These are phyloP conservation scores for Ophiocordyceps robertsii DNA, from an alignment of 2,329 filamentous ascomycete species.

Conservation along the genomic window DNA sequence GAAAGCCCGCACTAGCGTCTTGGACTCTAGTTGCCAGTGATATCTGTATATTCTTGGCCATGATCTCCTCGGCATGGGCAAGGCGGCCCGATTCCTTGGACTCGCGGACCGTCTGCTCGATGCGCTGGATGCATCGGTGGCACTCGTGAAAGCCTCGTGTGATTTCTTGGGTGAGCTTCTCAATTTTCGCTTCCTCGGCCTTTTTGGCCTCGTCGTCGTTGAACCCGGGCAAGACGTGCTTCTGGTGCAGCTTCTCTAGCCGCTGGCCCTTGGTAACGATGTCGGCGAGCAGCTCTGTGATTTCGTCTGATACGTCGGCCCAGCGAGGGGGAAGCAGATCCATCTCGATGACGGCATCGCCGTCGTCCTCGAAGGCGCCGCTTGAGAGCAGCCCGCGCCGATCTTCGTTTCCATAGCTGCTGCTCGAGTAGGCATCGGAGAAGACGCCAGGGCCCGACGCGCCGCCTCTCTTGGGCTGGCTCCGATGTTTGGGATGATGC, in stretches of 20 bases:
- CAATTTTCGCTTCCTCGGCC: constrained; percentile 80
- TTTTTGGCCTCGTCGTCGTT: constrained; percentile 86
- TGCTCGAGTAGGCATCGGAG: constrained; percentile 42
- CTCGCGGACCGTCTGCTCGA: constrained; percentile 79
- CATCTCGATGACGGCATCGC: constrained; percentile 96
- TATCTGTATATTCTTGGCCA: constrained; percentile 93
- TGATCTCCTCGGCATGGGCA: constrained; percentile 75
- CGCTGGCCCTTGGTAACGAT: constrained; percentile 73
- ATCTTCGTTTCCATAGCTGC: constrained; percentile 32
- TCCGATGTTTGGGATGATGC: constrained; percentile 82
- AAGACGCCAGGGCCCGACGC: constrained; percentile 40
- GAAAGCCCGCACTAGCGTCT: constrained; percentile 80
- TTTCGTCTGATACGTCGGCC: constrained; percentile 91
- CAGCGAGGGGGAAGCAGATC: constrained; percentile 88
- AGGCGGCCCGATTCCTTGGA: constrained; percentile 59
- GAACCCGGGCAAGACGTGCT: constrained; percentile 92
- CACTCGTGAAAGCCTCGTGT: constrained; percentile 83
- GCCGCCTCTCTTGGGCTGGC: constrained; percentile 42
- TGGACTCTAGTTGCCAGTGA: constrained; percentile 79
- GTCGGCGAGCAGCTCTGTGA: constrained; percentile 66
- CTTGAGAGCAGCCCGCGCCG: constrained; percentile 72
- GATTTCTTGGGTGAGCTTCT: constrained; percentile 78
- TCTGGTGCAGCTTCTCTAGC: constrained; percentile 88
- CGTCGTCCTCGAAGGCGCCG: constrained; percentile 68
- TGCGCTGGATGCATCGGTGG: constrained; percentile 73